Evolutionary conservation across 345 rosid species (phyloP).

Genomic region (Populus ilicifolia): DNA sequence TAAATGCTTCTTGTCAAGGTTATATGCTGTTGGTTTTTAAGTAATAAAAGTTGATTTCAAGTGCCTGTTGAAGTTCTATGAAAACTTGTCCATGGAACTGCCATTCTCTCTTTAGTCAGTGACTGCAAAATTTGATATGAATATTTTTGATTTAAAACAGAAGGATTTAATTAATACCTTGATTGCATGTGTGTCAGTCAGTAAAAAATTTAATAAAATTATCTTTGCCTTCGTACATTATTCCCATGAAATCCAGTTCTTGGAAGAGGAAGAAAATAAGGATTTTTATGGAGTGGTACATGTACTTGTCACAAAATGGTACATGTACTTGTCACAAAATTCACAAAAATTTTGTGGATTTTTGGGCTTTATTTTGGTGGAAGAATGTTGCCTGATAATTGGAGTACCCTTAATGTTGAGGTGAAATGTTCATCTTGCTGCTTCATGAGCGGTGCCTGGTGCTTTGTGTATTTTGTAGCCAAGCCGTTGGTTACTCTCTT

Average conservation of each 20-base stretch:
- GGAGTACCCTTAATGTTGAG: not conserved
- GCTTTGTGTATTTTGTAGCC: not conserved
- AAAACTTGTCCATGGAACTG: not conserved
- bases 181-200: not conserved
- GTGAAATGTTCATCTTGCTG: not conserved
- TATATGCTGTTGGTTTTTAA: not conserved
- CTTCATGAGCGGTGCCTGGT: not conserved
- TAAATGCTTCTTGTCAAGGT: not conserved
- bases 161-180: not conserved
- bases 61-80: not conserved
- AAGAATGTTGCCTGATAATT: not conserved
- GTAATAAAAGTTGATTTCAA: not conserved
- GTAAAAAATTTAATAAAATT: not conserved
- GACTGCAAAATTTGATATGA: not conserved
- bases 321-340: not conserved
- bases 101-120: not conserved
- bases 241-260: not conserved
- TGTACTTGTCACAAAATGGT: not conserved
- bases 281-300: not conserved
- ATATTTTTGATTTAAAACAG: too few species aligned
- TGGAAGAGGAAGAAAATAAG: not conserved
- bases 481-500: not conserved
- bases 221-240: not conserved
- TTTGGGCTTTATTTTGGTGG: not conserved
- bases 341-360: not conserved